Percentiles rank a stretch among this genome's conserved stretches.
These are phyloP conservation scores for Penicillium manginii DNA, from an alignment of 495 filamentous ascomycete species.

Conservation along the genomic window DNA sequence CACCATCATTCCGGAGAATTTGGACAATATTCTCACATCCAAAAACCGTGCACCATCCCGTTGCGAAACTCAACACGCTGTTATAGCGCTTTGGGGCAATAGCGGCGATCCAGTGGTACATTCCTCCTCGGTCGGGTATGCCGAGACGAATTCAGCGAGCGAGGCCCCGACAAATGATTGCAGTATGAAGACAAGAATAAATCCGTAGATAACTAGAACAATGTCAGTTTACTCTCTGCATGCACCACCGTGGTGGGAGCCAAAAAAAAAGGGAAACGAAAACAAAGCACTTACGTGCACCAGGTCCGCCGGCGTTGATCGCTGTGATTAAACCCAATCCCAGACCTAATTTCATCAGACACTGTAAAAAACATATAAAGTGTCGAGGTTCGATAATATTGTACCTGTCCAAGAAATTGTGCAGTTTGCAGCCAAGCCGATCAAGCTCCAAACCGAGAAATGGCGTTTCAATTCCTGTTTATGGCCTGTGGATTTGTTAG, in stretches of 20 bases:
- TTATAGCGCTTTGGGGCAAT: conserved; percentile 50
- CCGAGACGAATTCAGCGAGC: conserved; percentile 58
- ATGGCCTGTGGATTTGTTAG: conserved; percentile 31
- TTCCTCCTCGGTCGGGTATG: conserved; percentile 54
- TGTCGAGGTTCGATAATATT: background rate
- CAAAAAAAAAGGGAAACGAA: background rate
- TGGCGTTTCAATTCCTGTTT: conserved; percentile 45
- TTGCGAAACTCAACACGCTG: conserved; percentile 42
- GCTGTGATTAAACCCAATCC: conserved; percentile 43
- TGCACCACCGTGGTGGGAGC: background rate
- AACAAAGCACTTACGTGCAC: conserved; percentile 31
- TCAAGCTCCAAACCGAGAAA: conserved; percentile 44
- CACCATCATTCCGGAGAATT: background rate
- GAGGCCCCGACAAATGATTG: conserved; percentile 54
- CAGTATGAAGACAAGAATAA: conserved; percentile 52
- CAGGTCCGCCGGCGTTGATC: conserved; percentile 45
- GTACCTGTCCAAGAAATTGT: conserved; percentile 47
- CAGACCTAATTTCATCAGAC: conserved; percentile 27
- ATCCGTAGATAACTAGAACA: conserved; percentile 43
- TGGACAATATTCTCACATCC: conserved; percentile 31
- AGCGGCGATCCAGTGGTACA: conserved; percentile 60
- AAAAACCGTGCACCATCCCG: conserved; percentile 45
- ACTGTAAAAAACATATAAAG: background rate
- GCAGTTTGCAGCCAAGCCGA: conserved; percentile 44
- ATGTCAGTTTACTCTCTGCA: background rate